These are phyloP conservation scores for Schoenoplectus tabernaemontani DNA, from an alignment of 202 grass and related monocot genomes.

Conservation along the genomic window DNA sequence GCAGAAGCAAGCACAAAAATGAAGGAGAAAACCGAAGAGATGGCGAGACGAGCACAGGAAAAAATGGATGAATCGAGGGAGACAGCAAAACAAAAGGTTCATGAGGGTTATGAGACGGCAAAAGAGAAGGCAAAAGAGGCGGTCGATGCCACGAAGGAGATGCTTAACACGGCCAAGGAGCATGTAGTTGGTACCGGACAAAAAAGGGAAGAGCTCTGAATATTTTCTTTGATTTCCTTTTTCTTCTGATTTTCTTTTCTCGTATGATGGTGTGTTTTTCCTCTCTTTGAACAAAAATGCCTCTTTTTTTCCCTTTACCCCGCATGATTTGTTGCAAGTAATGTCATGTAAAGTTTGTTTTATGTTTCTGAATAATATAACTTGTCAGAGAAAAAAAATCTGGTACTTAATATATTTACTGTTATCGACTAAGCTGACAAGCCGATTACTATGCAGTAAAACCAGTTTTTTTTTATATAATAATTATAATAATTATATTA, in stretches of 20 bases:
- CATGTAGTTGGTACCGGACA: slow-evolving; percentile 25
- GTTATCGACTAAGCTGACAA: too few relatives aligned
- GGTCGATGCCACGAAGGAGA: slow-evolving; percentile 37
- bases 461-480: too few relatives aligned
- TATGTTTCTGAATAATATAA: background rate
- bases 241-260: background rate
- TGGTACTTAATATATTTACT: too few relatives aligned
- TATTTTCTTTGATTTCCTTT: background rate
- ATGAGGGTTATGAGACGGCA: slow-evolving; percentile 31
- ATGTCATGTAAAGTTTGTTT: background rate
- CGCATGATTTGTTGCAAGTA: background rate
- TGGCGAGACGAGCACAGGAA: slow-evolving; percentile 25
- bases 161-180: slow-evolving; percentile 16
- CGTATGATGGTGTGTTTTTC: background rate
- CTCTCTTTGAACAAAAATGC: background rate
- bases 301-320: background rate
- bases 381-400: too few relatives aligned
- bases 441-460: too few relatives aligned
- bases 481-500: too few relatives aligned
- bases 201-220: slow-evolving; percentile 45
- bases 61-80: slow-evolving; percentile 32
- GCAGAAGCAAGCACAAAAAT: slow-evolving; percentile 25
- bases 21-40: slow-evolving; percentile 35
- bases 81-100: slow-evolving; percentile 27
- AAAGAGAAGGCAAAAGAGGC: slow-evolving; percentile 35